A percentile compares a stretch with the other conserved stretches of the same genome.
Evolutionary conservation across 2,329 filamentous ascomycete species (phyloP).

Genomic region (Knoxdaviesia capensis): DNA sequence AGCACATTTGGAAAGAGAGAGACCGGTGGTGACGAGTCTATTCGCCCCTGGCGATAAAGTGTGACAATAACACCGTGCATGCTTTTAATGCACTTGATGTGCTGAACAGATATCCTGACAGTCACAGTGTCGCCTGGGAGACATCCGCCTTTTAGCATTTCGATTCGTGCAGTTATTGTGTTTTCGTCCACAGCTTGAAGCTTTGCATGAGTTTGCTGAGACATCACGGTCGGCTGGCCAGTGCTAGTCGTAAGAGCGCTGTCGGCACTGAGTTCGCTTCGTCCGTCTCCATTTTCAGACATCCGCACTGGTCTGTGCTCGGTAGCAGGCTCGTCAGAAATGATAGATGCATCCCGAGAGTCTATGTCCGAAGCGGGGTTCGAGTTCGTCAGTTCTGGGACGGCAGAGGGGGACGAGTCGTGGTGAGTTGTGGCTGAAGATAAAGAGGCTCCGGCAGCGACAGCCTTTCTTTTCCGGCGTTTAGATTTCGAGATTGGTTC

Average conservation of each 20-base stretch:
- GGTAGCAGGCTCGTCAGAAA: constrained; percentile 16
- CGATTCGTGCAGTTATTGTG: constrained; percentile 72
- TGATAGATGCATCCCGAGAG: constrained; percentile 19
- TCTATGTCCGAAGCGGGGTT: constrained; percentile 16
- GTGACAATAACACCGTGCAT: constrained; percentile 86
- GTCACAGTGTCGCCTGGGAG: constrained; percentile 69
- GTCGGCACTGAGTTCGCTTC: constrained; percentile 53
- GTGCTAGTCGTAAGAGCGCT: constrained; percentile 48
- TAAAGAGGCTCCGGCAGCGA: constrained; percentile 1
- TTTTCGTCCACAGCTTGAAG: constrained; percentile 36
- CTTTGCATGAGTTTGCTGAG: constrained; percentile 8
- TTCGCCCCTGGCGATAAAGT: constrained; percentile 73
- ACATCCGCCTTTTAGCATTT: constrained; percentile 65
- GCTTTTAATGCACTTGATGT: constrained; percentile 78
- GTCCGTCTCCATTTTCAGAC: constrained; percentile 24
- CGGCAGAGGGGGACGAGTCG: background rate
- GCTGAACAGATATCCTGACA: constrained; percentile 63
- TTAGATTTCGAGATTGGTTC: constrained; percentile 63
- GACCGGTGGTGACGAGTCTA: constrained; percentile 50
- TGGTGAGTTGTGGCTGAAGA: constrained; percentile 2
- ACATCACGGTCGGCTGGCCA: constrained; percentile 13
- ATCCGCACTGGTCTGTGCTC: constrained; percentile 15
- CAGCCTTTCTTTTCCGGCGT: constrained; percentile 31
- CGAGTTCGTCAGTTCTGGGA: constrained; percentile 3
- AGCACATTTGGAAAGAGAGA: constrained; percentile 27